Evolutionary conservation across 2,329 filamentous ascomycete genomes (phyloP).

Genomic region (Zasmidium cellare): DNA sequence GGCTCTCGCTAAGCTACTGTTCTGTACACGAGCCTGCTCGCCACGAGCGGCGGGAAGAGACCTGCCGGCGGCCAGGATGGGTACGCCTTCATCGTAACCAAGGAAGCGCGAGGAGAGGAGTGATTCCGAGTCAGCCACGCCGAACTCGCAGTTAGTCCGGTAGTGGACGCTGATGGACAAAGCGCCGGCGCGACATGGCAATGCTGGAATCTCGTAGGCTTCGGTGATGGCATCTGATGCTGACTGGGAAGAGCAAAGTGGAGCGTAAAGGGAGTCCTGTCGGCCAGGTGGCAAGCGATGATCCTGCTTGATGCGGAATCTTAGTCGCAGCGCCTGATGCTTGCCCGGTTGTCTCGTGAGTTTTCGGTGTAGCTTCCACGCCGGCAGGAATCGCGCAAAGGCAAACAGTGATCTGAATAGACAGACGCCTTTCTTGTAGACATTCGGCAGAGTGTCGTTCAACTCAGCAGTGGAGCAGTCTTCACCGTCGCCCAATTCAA

Average conservation of each 20-base stretch:
- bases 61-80: constrained; percentile 22
- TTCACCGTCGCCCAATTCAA: constrained; percentile 70
- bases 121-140: constrained; percentile 87
- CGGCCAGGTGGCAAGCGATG: constrained; percentile 47
- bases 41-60: constrained; percentile 45
- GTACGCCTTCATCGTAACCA: constrained; percentile 69
- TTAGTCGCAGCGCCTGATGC: constrained; percentile 66
- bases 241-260: constrained; percentile 63
- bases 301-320: constrained; percentile 74
- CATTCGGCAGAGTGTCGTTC: constrained; percentile 69
- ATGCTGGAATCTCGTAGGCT: constrained; percentile 76
- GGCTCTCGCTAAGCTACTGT: constrained; percentile 24
- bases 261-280: constrained; percentile 69
- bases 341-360: constrained; percentile 68
- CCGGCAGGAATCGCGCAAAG: constrained; percentile 77
- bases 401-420: constrained; percentile 88
- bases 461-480: constrained; percentile 57
- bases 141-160: constrained; percentile 85
- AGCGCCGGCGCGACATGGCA: constrained; percentile 82
- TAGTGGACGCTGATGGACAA: constrained; percentile 81
- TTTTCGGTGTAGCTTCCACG: constrained; percentile 79
- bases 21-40: constrained; percentile 39
- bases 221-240: constrained; percentile 58
- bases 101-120: constrained; percentile 90
- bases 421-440: constrained; percentile 97